Evolutionary conservation across 257 asterid genomes (phyloP), one percentile per base, ranked within the genome.

Genomic region (Lycium ferocissimum): DNA sequence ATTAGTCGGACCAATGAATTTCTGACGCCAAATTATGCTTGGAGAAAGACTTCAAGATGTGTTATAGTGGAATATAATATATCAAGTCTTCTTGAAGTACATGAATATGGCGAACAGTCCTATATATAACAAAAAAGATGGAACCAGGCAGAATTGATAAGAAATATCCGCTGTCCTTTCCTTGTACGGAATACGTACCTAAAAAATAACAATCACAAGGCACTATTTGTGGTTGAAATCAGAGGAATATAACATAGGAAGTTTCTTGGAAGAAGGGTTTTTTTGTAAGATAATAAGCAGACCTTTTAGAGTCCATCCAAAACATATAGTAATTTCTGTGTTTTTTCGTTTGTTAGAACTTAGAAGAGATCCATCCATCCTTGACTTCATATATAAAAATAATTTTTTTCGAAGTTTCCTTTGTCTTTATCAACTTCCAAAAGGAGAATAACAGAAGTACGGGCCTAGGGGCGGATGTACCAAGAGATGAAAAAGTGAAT

Each of bases 161-260:
- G 71, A 80, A 54, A 57, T 72, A 43, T 43, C 57, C 37, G 26
- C 10, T 59, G 84, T 80, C 22, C 82, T 58, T 80, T 80, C 9
- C 84, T 10, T n/a, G 84, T 80, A 80, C 84, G 73, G 20, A 51
- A 20, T 59, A 57, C 40, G 58, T 58, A 80, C 73, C 82, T 76
- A 49, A 80, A 57, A 38, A 13, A 10, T 57, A 59, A 15, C 45
- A 33, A 80, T 80, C 51, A 80, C 66, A 26, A 59, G 1, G 57
- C 69, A 54, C 9, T 3, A 57, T 13, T 35, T 54, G 72, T 80
- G 69, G 38, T 57, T 58, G 69, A 58, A 37, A n/a, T 37, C 9
- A 6, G 22, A 51, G 14, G 49, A 56, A 56, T 72, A 37, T 10
- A 38, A 26, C 13, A 12, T 17, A 38, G 58, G 84, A 40, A 80